These are phyloP conservation scores for Akebia trifoliata DNA, from an alignment of 164 flowering plant species.

Conservation along the genomic window DNA sequence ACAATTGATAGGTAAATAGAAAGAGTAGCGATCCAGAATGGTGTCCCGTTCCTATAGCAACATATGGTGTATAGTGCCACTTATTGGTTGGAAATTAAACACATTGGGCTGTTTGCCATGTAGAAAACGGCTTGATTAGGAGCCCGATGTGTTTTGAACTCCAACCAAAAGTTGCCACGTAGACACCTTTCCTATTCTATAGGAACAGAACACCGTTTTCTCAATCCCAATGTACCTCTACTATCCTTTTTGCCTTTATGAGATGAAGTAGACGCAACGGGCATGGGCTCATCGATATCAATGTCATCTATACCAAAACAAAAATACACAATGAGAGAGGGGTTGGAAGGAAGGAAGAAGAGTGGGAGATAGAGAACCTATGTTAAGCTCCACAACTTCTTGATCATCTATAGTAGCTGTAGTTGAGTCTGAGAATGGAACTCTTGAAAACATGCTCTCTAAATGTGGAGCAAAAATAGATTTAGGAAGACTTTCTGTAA, in stretches of 20 bases:
- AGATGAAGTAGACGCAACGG: slow-evolving; percentile 38
- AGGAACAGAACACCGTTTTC: too few relatives aligned
- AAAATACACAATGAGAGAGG: slow-evolving; percentile 1
- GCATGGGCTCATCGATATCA: slow-evolving; percentile 63
- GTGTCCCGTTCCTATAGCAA: too few relatives aligned
- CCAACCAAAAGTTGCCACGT: too few relatives aligned
- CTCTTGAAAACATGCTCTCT: slow-evolving; percentile 50
- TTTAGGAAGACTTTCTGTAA: slow-evolving; percentile 18
- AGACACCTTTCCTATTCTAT: too few relatives aligned
- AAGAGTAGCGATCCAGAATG: too few relatives aligned
- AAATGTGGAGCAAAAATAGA: slow-evolving; percentile 28
- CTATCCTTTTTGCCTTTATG: slow-evolving; percentile 26
- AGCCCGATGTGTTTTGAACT: too few relatives aligned
- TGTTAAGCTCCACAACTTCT: slow-evolving; percentile 38
- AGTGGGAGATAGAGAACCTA: slow-evolving; percentile 40
- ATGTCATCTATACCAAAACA: slow-evolving; percentile 66
- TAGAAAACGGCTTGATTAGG: too few relatives aligned
- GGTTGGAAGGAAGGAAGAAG: not conserved
- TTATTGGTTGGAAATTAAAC: too few relatives aligned
- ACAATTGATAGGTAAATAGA: slow-evolving; percentile 1
- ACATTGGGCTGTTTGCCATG: too few relatives aligned
- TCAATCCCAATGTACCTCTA: slow-evolving; percentile 36
- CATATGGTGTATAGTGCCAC: too few relatives aligned
- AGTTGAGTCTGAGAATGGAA: slow-evolving; percentile 40
- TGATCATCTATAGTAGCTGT: slow-evolving; percentile 15